Base-by-base conservation (phyloP, 345 rosid species). In the thale cress (Arabidopsis thaliana) region DNA sequence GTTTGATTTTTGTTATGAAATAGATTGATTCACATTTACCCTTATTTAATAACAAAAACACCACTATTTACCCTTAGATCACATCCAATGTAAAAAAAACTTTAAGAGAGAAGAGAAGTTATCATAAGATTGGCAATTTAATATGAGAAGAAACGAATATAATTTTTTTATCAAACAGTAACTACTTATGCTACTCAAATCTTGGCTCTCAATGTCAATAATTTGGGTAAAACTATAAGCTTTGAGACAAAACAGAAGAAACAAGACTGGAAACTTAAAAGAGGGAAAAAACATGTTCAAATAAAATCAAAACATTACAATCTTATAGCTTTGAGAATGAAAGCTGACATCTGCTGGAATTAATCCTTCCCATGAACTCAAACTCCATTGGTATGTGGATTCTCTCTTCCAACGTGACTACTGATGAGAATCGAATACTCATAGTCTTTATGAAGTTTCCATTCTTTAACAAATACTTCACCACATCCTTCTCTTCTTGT, bases 401-500 rank as follows among this genome's bases (percentile, higher is more conserved):
- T 45, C 2, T 45, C 37, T 64, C 28, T 64, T 62, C 51, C 51
- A 8, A 8, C 25, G 7, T 2, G 40, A 16, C 28, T 40, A 40
- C 5, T 63, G 1, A 2, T 5, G 14, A 44, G 38, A 63, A 63
- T 8, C 1, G 2, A 63, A 63, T 45, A 10, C 56, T 33, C 56
- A 48, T 10, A 16, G n/a, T 33, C 33, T 48, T 20, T 65, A 48
- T 2, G 0, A 6, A 33, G 32, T 22, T 20, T 48, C 69, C 58
- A 65, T 65, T 65, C 58, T 50, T 22, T 66, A 36, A 13, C 46
- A 66, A 10, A 36, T 50, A 66, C 71, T 12, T 36, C 32, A 49
- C 13, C 46, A 66, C 58, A 20, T 8, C 1, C 13, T 34, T 23
- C 71, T 66, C 69, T 49, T 32, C 44, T 48, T 48, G 3, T 48